A percentile compares a stretch with the other conserved stretches of the same genome.
Evolutionary conservation across 192 early-diverging fungal species (phyloP).

Genomic region (Gryganskiella cystojenkinii): DNA sequence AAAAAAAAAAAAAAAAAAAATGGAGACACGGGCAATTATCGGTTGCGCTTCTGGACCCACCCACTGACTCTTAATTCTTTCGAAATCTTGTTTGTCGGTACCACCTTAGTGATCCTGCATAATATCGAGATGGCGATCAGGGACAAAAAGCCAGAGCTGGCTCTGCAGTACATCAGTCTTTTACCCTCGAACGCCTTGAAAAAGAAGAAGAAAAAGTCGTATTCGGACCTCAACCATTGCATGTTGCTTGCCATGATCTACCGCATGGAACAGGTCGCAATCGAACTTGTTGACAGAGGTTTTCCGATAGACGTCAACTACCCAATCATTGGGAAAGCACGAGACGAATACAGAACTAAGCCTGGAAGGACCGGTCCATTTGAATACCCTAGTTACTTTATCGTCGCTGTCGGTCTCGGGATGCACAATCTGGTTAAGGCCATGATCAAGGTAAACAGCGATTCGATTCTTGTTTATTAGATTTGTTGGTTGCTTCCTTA

Average conservation of each 20-base stretch:
- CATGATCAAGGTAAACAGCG: conserved; percentile 53
- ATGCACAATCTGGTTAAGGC: conserved; percentile 47
- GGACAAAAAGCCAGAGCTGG: conserved; percentile 52
- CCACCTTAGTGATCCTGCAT: conserved; percentile 49
- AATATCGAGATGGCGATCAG: conserved; percentile 55
- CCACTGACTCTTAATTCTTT: no score
- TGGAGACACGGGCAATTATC: no score
- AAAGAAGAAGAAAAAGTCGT: conserved; percentile 58
- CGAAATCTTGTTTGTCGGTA: neutral
- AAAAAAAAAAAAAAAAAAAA: no score
- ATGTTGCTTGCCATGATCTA: conserved; percentile 58
- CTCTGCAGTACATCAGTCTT: conserved; percentile 46
- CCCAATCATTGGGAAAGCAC: conserved; percentile 46
- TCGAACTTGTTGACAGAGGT: conserved; percentile 53
- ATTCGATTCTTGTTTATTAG: neutral
- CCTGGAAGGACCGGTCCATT: conserved; percentile 49
- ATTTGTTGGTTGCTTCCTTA: no score
- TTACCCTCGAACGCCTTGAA: conserved; percentile 47
- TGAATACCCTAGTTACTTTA: conserved; percentile 57
- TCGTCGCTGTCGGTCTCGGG: conserved; percentile 53
- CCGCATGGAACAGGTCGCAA: conserved; percentile 54
- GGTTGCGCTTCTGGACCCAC: no score
- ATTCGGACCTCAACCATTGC: conserved; percentile 43
- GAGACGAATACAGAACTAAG: conserved; percentile 45
- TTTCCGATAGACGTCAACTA: conserved; percentile 56